Base-by-base conservation (phyloP, 768 basidiomycete species). In the Dictyophora rubrovolvata region DNA sequence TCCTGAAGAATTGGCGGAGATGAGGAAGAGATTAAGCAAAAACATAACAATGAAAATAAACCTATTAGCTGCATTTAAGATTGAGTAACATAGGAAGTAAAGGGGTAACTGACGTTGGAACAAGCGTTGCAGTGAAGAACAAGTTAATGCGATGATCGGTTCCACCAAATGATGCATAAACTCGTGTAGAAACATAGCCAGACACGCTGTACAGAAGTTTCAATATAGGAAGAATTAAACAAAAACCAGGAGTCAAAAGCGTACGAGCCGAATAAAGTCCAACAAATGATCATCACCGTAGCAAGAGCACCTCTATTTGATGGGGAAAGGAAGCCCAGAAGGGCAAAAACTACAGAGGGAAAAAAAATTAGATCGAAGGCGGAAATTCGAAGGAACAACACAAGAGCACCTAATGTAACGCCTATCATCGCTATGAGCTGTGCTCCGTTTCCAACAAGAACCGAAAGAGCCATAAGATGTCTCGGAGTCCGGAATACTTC, bases 231-330 rank as follows among this genome's bases (percentile, higher is more conserved):
- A 46, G 16, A 22, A 34, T 37, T 18, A 16, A n/a, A 12, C 48
- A 28, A 50, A 14, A 18, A 28, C n/a, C 8, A 46, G 20, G 28
- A 5, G 22, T 33, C 33, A 34, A 33, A n/a, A 58, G 65, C 79
- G 63, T 64, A 84, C 90, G 86, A 76, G 70, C 93, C 92, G 66
- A 97, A 97, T 64, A 96, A 75, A 2, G 93, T 89, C 91, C 93
- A 97, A 69, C 84, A 91, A 14, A 97, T 81, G 77, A 96, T 83
- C 84, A 96, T 89, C 49, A 93, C 87, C 2, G 93, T 96, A 1
- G 91, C 91, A 10, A 98, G 81, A 2, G 92, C 87, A 22, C 95
- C 95, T 20, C 95, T 86, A 67, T 96, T 97, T 16, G 93, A 93
- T 8, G 95, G 95, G 0, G 91, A 94, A 23, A 98, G 79, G 76